These are phyloP conservation scores for Colletotrichum camelliae DNA, from an alignment of 2,329 filamentous ascomycete species.

Conservation along the genomic window DNA sequence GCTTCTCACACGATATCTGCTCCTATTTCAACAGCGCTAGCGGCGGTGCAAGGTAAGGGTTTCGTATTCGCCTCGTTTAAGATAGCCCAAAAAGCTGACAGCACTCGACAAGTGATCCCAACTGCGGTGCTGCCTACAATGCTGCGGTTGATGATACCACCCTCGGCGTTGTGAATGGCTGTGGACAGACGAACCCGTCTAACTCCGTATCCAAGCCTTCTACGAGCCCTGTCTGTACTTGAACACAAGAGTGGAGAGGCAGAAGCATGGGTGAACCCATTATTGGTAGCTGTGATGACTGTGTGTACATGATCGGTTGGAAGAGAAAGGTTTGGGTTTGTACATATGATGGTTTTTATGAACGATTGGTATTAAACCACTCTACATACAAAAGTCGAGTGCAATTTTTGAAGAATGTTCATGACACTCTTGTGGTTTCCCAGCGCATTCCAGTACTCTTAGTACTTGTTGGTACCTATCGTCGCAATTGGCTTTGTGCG, in stretches of 20 bases:
- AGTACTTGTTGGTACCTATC: neutral
- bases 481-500: neutral
- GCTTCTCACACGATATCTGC: slow-evolving; percentile 56
- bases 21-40: slow-evolving; percentile 54
- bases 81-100: neutral
- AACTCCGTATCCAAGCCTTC: slow-evolving; percentile 30
- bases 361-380: neutral
- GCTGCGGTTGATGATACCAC: slow-evolving; percentile 49
- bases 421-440: neutral
- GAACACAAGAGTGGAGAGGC: neutral
- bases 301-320: neutral
- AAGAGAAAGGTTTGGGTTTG: neutral
- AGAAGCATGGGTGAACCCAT: neutral
- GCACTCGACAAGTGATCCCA: slow-evolving; percentile 41
- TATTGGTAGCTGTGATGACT: neutral
- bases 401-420: neutral
- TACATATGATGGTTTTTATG: neutral
- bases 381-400: neutral
- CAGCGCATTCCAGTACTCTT: neutral
- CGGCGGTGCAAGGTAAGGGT: slow-evolving; percentile 47
- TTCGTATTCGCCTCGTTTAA: neutral
- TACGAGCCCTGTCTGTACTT: slow-evolving; percentile 29
- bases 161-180: slow-evolving; percentile 37
- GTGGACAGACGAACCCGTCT: slow-evolving; percentile 39
- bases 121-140: slow-evolving; percentile 50